phyloP scores from a whole-genome alignment of 352 stramenopile genomes.

The Pythium grandisporangium region DNA sequence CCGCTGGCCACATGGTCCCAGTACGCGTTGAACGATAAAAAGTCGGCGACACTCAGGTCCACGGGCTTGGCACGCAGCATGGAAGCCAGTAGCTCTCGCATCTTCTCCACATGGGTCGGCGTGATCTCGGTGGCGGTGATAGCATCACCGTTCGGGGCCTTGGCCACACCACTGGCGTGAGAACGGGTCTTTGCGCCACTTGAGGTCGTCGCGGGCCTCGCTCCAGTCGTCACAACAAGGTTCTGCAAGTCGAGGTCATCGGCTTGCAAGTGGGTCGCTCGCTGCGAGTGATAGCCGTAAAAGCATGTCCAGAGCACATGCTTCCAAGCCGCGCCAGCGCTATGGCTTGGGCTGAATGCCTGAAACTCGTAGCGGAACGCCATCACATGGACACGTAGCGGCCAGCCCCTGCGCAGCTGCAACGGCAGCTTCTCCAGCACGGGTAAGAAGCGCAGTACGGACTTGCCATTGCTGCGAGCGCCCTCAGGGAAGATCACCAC shows the following conservation, averaged over 20 bases:
- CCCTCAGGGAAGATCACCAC: conserved; percentile 74
- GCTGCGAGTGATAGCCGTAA: conserved; percentile 58
- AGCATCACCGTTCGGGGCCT: too few relatives aligned
- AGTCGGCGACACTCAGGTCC: conserved; percentile 56
- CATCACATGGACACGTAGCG: conserved; percentile 51
- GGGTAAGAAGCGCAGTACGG: conserved; percentile 55
- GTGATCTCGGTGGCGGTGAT: conserved; percentile 24
- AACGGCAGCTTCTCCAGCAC: conserved; percentile 54
- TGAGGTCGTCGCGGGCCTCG: too few relatives aligned
- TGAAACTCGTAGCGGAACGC: conserved; percentile 77
- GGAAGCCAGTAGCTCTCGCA: conserved; percentile 51
- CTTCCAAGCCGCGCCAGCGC: conserved; percentile 35
- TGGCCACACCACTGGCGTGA: conserved; percentile 14
- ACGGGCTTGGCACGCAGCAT: conserved; percentile 79
- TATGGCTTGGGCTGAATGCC: conserved; percentile 66
- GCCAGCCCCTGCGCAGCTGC: conserved; percentile 6
- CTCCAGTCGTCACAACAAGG: conserved; percentile 14
- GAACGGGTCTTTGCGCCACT: conserved; percentile 8
- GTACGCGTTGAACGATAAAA: conserved; percentile 77
- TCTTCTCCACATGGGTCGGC: conserved; percentile 39
- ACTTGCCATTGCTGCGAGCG: conserved; percentile 72
- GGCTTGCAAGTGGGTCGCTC: conserved; percentile 46
- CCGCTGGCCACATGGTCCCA: conserved; percentile 71
- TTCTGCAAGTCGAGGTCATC: conserved; percentile 52
- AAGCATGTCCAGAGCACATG: conserved; percentile 64